These are phyloP conservation scores for Ophiostoma sp. DNA, from an alignment of 2,329 filamentous ascomycete genomes.

Conservation along the genomic window DNA sequence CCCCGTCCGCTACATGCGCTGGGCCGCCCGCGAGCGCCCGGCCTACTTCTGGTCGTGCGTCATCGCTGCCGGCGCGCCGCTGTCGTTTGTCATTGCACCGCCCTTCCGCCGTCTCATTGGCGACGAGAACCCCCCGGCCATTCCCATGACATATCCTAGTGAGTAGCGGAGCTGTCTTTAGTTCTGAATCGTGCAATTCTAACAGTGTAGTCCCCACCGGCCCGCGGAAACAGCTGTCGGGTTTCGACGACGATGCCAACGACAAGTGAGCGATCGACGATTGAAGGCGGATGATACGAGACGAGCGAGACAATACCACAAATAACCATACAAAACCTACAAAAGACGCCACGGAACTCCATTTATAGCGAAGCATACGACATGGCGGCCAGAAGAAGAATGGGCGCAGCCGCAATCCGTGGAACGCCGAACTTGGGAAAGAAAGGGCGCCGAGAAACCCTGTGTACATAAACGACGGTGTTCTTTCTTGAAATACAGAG, in stretches of 20 bases:
- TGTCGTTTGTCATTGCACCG: conserved; percentile 69
- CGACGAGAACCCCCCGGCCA: conserved; percentile 67
- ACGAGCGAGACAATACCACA: neutral
- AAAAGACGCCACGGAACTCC: neutral
- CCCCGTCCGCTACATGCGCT: conserved; percentile 82
- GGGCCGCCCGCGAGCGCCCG: conserved; percentile 84
- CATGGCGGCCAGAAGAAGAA: neutral
- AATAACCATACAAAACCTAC: neutral
- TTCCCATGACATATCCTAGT: conserved; percentile 94
- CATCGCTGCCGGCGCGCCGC: conserved; percentile 71
- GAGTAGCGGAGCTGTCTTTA: conserved; percentile 43
- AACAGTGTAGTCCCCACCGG: conserved; percentile 37
- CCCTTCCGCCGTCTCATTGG: conserved; percentile 72
- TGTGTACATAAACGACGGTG: conserved; percentile 9
- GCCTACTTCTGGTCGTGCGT: conserved; percentile 86
- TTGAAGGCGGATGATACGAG: neutral
- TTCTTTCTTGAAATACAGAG: neutral
- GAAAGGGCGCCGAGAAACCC: neutral
- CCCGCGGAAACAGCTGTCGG: conserved; percentile 59
- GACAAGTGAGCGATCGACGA: conserved; percentile 23
- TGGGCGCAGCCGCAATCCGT: conserved; percentile 4
- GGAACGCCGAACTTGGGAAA: neutral
- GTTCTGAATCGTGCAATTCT: neutral
- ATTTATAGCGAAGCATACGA: conserved; percentile 12
- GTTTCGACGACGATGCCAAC: conserved; percentile 57